Percentiles rank a stretch among this genome's conserved stretches.
Conservation (phyloP, 164 flowering plant genomes). For the Euptelea pleiosperma region DNA sequence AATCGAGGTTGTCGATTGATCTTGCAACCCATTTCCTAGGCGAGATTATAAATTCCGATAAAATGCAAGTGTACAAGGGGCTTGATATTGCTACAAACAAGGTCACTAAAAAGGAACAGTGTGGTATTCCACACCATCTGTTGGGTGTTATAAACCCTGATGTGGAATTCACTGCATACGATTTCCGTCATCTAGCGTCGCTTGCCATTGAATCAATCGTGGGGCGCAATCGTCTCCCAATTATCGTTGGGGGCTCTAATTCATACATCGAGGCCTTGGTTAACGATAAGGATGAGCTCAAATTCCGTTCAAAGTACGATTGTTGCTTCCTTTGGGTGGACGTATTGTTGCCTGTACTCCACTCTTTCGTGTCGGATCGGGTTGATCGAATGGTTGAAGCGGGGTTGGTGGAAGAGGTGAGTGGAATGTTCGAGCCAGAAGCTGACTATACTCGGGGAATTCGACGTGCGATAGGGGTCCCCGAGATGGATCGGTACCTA, state of each 20-base stretch:
- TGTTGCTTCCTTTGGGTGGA: constrained; percentile 84
- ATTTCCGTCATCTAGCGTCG: constrained; percentile 44
- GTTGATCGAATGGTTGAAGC: constrained; percentile 64
- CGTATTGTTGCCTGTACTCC: constrained; percentile 48
- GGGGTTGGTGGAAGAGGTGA: constrained; percentile 60
- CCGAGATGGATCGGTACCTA: constrained; percentile 55
- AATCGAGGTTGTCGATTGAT: constrained; percentile 74
- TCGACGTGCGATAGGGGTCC: constrained; percentile 69
- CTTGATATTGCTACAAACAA: constrained; percentile 82
- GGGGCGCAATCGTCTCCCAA: constrained; percentile 45
- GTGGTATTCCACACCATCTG: constrained; percentile 68
- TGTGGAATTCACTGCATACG: constrained; percentile 41
- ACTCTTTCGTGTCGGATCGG: constrained; percentile 42
- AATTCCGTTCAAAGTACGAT: constrained; percentile 45
- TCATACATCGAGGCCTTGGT: constrained; percentile 64
- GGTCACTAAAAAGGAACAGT: constrained; percentile 58
- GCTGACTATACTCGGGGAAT: constrained; percentile 59
- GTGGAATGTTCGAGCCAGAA: constrained; percentile 36
- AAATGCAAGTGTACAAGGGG: constrained; percentile 78
- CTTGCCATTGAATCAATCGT: constrained; percentile 39
- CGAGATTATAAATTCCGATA: constrained; percentile 79
- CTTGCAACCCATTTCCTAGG: constrained; percentile 56
- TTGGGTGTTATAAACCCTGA: constrained; percentile 51
- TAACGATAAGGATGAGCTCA: constrained; percentile 27
- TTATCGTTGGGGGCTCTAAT: constrained; percentile 88